phyloP scores from a whole-genome alignment of 106 monocot species.

The Ottelia alismoides region DNA sequence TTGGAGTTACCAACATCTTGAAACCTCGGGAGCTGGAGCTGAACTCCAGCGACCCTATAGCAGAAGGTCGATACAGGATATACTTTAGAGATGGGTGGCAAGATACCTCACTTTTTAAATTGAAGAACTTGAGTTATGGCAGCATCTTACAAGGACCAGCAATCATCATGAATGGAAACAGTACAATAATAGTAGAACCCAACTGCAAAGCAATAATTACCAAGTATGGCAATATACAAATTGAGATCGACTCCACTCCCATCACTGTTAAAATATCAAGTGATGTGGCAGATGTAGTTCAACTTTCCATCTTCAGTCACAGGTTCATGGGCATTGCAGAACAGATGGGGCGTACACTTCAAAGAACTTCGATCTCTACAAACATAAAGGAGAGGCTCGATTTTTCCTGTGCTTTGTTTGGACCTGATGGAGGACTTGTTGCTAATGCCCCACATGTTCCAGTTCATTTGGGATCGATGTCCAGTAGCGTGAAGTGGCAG shows the following conservation, averaged over 20 bases:
- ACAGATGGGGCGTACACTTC: conserved; percentile 97
- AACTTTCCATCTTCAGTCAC: conserved; percentile 91
- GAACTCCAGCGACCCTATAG: conserved; percentile 13
- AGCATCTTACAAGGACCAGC: conserved; percentile 50
- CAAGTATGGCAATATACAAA: conserved; percentile 78
- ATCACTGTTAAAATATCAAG: conserved; percentile 17
- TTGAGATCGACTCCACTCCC: conserved; percentile 34
- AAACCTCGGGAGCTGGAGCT: conserved; percentile 43
- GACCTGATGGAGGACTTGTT: conserved; percentile 90
- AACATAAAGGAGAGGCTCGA: conserved; percentile 96
- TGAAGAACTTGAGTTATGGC: conserved; percentile 70
- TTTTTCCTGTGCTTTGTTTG: conserved; percentile 94
- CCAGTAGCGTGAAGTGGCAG: conserved; percentile 81
- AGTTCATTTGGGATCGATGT: conserved; percentile 96
- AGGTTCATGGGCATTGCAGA: conserved; percentile 99
- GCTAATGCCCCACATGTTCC: conserved; percentile 99
- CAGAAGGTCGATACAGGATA: conserved; percentile 43
- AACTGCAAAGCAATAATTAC: conserved; percentile 70
- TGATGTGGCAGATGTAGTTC: conserved; percentile 75
- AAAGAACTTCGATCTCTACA: conserved; percentile 89
- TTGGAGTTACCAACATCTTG: conserved; percentile 77
- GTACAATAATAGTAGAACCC: conserved; percentile 82
- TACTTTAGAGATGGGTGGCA: conserved; percentile 82
- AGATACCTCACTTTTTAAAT: conserved; percentile 54
- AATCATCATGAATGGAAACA: conserved; percentile 97